Conservation (phyloP, 257 asterid species). For the Solanum lycopersicoides region DNA sequence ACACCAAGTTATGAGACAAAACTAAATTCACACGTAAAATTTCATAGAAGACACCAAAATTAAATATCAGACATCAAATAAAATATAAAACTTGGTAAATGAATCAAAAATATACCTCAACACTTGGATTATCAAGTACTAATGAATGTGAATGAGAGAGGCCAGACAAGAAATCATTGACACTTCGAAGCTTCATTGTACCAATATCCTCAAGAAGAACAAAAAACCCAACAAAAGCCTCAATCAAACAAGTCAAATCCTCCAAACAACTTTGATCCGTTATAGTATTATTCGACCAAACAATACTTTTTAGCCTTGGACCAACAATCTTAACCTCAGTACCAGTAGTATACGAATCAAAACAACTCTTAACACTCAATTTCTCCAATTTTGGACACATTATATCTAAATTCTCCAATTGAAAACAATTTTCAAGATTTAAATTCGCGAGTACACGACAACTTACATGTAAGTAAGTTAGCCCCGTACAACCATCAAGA, state of each 20-base stretch:
- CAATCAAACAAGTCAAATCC: constrained; percentile 24
- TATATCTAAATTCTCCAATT: constrained; percentile 47
- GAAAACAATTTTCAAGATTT: constrained; percentile 35
- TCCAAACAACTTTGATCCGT: constrained; percentile 34
- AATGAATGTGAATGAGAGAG: constrained; percentile 44
- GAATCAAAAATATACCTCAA: constrained; percentile 28
- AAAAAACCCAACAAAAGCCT: constrained; percentile 48
- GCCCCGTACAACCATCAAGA: constrained; percentile 45
- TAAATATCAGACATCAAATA: not conserved
- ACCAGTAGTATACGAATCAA: constrained; percentile 21
- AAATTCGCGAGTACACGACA: constrained; percentile 43
- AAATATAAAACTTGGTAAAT: not conserved
- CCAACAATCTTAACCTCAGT: constrained; percentile 52
- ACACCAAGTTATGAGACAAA: not conserved
- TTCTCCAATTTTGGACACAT: constrained; percentile 26
- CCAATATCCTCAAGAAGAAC: constrained; percentile 22
- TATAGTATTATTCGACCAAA: constrained; percentile 53
- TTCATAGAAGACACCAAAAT: not conserved
- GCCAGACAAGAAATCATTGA: constrained; percentile 46
- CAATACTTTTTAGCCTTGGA: constrained; percentile 22
- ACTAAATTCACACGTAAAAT: not conserved
- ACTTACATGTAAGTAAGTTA: constrained; percentile 40
- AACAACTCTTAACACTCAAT: constrained; percentile 39
- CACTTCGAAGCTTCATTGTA: constrained; percentile 35
- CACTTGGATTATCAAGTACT: constrained; percentile 41